These are phyloP conservation scores for Prunus fruticosa DNA, from an alignment of 306 rosid species.

Conservation along the genomic window DNA sequence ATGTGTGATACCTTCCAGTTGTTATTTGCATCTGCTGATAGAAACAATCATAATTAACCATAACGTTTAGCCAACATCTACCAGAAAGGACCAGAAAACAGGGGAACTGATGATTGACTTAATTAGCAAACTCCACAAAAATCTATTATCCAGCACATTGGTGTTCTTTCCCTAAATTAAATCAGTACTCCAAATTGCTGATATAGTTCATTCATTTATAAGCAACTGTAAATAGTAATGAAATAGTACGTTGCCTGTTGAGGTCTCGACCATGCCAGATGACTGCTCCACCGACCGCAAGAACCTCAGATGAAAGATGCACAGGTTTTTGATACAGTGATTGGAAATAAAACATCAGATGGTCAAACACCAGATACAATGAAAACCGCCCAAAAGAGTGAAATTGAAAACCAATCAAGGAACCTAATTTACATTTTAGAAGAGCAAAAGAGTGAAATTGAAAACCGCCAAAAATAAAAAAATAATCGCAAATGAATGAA, in stretches of 20 bases:
- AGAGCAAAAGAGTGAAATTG: no score
- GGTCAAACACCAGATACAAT: conserved; percentile 65
- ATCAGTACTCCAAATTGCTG: conserved; percentile 2
- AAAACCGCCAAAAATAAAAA: no score
- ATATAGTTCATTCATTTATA: conserved; percentile 22
- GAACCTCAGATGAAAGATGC: conserved; percentile 68
- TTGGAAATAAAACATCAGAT: conserved; percentile 83
- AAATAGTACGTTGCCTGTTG: conserved; percentile 92
- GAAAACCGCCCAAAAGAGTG: no score
- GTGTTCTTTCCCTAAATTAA: not conserved
- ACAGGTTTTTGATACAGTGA: conserved; percentile 40
- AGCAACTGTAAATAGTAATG: conserved; percentile 14
- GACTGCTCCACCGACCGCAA: conserved; percentile 79
- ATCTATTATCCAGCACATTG: not conserved
- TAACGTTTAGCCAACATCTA: not conserved
- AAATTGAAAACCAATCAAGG: no score
- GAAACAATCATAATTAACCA: conserved; percentile 26
- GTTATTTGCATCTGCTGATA: conserved; percentile 83
- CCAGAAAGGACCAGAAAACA: not conserved
- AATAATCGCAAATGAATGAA: no score
- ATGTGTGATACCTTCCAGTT: conserved; percentile 83
- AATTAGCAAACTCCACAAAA: not conserved
- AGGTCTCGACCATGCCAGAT: conserved; percentile 63
- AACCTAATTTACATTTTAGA: no score
- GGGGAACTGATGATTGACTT: not conserved